Evolutionary conservation across 2,329 filamentous ascomycete species (phyloP).

Genomic region (Beauveria caledonica): DNA sequence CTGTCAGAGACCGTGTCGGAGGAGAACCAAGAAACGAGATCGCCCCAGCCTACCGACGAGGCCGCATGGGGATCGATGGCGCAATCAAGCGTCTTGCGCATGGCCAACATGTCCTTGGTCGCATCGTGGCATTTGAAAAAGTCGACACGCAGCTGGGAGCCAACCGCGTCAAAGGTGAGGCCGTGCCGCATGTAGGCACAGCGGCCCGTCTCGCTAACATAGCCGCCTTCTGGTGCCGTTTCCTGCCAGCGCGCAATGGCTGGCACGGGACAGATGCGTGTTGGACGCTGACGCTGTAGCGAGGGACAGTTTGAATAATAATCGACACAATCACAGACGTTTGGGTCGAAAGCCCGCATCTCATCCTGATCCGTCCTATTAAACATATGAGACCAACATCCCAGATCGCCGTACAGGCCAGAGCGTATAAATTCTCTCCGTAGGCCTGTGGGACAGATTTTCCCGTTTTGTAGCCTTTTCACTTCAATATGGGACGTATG

Average conservation of each 20-base stretch:
- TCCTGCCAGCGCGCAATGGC: neutral
- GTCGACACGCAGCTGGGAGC: neutral
- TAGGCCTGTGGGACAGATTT: neutral
- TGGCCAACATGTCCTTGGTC: neutral
- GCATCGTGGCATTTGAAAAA: neutral
- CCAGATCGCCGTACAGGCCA: rapidly evolving
- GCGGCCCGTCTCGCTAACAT: neutral
- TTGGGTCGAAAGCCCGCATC: neutral
- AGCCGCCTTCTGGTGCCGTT: neutral
- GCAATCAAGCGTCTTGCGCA: neutral
- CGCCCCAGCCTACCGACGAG: neutral
- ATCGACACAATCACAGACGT: neutral
- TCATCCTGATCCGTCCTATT: neutral
- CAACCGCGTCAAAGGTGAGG: neutral
- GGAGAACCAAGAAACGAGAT: neutral
- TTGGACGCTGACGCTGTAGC: neutral
- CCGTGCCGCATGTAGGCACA: neutral
- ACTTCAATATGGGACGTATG: neutral
- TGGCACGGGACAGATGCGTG: neutral
- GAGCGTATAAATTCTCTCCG: neutral
- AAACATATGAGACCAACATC: neutral
- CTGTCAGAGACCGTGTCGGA: neutral
- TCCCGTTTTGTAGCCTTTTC: neutral
- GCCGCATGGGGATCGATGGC: neutral
- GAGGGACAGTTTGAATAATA: neutral